Conservation (phyloP, 2,329 filamentous ascomycete genomes). For the Ophiosphaerella korrae region DNA sequence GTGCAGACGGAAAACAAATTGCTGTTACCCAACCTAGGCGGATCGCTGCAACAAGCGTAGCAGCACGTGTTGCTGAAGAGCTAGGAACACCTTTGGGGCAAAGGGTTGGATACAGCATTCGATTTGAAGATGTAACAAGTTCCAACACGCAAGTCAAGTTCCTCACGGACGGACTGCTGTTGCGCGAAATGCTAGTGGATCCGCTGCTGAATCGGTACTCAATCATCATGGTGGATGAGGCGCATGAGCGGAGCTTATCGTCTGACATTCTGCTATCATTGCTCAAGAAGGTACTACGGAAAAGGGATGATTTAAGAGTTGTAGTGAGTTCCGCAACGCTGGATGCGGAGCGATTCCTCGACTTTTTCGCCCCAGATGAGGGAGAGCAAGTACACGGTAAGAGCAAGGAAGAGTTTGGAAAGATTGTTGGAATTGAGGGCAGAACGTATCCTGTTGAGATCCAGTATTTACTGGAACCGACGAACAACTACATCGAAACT, state of each 20-base stretch:
- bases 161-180: conserved; percentile 87
- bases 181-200: conserved; percentile 91
- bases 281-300: conserved; percentile 85
- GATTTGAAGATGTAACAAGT: conserved; percentile 89
- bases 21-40: conserved; percentile 73
- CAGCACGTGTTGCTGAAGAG: conserved; percentile 74
- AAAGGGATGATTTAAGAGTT: conserved; percentile 79
- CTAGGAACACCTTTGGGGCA: conserved; percentile 84
- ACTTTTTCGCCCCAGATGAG: conserved; percentile 70
- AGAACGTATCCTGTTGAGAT: conserved; percentile 87
- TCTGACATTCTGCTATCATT: conserved; percentile 90
- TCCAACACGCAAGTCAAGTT: conserved; percentile 89
- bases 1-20: conserved; percentile 78
- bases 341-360: conserved; percentile 83
- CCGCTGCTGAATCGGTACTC: conserved; percentile 89
- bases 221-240: conserved; percentile 97
- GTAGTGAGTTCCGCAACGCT: conserved; percentile 93
- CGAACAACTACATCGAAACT: conserved; percentile 85
- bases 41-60: conserved; percentile 37
- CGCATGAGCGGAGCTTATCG: conserved; percentile 90
- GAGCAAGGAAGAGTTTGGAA: conserved; percentile 54
- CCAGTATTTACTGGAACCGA: conserved; percentile 76
- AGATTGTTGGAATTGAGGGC: conserved; percentile 84
- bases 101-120: conserved; percentile 86
- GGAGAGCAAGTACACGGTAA: conserved; percentile 44